Evolutionary conservation across 106 monocot genomes (phyloP), one percentile per base, ranked within the genome.

Genomic region (Xerophyta viscosa): DNA sequence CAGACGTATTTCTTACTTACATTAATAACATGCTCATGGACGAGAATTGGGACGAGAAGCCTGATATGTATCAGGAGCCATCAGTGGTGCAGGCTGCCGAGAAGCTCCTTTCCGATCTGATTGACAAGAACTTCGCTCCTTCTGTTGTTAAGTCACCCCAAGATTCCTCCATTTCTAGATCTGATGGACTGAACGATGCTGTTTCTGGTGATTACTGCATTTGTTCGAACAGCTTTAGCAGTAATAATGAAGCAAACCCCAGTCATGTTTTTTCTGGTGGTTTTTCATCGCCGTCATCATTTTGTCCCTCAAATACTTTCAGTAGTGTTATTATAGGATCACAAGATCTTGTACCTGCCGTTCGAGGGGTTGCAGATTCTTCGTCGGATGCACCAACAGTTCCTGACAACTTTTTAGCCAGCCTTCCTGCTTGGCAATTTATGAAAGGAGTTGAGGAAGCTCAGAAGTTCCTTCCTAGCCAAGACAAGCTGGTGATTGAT

Each of bases 21-120:
- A 89, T 98, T 46, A 86, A 69, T 49, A 57, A 33, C 43, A 89
- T 89, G 72, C 67, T 98, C 14, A 73, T 98, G 76, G 85, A 98
- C 48, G 93, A 88, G 77, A 87, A 83, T 46, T 75, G 78, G 24
- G 93, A 94, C 26, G 88, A 88, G 30, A 83, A 79, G 70, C 53
- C 71, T 7, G 52, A 69, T 27, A 42, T 41, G 14, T 67, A 66
- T 27, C 73, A 70, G 54, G 86, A 73, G 27, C 76, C 79, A 27
- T 54, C 53, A 0, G 66, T 72, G 13, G 72, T 98, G 26, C 67
- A 64, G 28, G 96, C 96, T 17, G 76, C 89, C 0, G 89, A 77
- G 76, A 89, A 89, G 42, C 72, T 78, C 29, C 85, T 98, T 50
- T 89, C 76, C 48, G 96, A 89, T 29, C 82, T 89, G 52, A 76